A percentile compares a stretch with the other conserved stretches of the same genome.
Evolutionary conservation across 2,329 filamentous ascomycete genomes (phyloP).

Genomic region (Xylaria sp.): DNA sequence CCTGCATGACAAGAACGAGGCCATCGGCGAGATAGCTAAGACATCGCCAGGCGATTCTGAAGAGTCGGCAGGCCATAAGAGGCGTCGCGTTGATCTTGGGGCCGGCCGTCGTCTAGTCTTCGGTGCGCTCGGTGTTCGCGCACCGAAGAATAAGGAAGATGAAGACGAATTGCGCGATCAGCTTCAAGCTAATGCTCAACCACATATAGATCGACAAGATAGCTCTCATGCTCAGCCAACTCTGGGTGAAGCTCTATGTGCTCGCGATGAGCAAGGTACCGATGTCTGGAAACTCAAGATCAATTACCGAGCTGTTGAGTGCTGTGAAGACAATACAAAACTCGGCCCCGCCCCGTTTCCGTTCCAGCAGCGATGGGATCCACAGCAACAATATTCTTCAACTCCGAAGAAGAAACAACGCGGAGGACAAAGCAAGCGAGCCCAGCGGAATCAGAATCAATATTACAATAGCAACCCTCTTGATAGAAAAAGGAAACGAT

Average conservation of each 20-base stretch:
- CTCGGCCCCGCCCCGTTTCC: conserved; percentile 86
- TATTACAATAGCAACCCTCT: conserved; percentile 53
- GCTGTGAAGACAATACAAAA: conserved; percentile 74
- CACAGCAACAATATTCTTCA: conserved; percentile 66
- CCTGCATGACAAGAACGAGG: conserved; percentile 12
- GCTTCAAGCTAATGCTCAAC: conserved; percentile 66
- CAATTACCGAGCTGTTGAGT: conserved; percentile 83
- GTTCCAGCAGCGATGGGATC: conserved; percentile 90
- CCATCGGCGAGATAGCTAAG: conserved; percentile 16
- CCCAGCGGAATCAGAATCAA: conserved; percentile 55
- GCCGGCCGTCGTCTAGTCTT: conserved; percentile 77
- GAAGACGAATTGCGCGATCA: conserved; percentile 71
- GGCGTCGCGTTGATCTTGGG: conserved; percentile 59
- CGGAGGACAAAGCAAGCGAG: conserved; percentile 62
- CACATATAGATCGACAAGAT: conserved; percentile 53
- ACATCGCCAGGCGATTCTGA: conserved; percentile 27
- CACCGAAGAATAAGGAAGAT: conserved; percentile 75
- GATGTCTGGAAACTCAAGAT: conserved; percentile 81
- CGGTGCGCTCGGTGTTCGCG: conserved; percentile 75
- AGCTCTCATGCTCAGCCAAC: conserved; percentile 33
- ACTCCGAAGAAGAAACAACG: conserved; percentile 55
- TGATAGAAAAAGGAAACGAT: conserved; percentile 63
- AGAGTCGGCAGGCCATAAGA: conserved; percentile 46
- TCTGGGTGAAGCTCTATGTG: conserved; percentile 42
- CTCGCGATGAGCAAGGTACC: conserved; percentile 57